Conservation (phyloP, 2,329 filamentous ascomycete species). For the Botrytis fabae region DNA sequence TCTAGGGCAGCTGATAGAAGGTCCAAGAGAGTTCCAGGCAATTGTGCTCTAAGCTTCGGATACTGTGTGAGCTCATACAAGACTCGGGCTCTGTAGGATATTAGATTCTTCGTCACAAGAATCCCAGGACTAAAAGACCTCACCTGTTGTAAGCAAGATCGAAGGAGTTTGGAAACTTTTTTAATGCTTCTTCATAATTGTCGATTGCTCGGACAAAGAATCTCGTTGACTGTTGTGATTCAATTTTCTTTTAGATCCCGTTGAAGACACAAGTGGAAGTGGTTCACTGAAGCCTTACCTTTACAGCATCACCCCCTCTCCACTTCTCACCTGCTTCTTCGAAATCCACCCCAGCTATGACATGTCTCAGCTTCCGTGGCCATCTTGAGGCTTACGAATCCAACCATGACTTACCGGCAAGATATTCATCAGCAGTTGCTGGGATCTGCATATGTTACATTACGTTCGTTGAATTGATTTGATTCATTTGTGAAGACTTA, state of each 20-base stretch:
- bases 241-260: conserved; percentile 15
- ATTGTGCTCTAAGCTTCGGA: conserved; percentile 57
- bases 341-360: conserved; percentile 60
- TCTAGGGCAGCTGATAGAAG: conserved; percentile 60
- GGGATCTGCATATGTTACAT: conserved; percentile 46
- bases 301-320: conserved; percentile 68
- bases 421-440: conserved; percentile 65
- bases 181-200: conserved; percentile 63
- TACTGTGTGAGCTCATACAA: conserved; percentile 71
- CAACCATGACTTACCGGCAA: conserved; percentile 50
- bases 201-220: conserved; percentile 66
- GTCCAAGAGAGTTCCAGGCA: conserved; percentile 55
- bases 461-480: background rate
- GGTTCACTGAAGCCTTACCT: conserved; percentile 41
- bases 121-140: conserved; percentile 33
- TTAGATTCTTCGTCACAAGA: conserved; percentile 25
- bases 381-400: background rate
- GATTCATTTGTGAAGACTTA: conserved; percentile 24
- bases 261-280: background rate
- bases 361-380: conserved; percentile 25
- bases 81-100: conserved; percentile 57
- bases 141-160: conserved; percentile 77
- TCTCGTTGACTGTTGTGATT: conserved; percentile 40
- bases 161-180: conserved; percentile 60
- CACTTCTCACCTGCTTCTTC: conserved; percentile 76